A percentile compares a stretch with the other conserved stretches of the same genome.
phyloP scores from a whole-genome alignment of 1,139 yeast species.

The Kurtzmaniella quercitrusa region DNA sequence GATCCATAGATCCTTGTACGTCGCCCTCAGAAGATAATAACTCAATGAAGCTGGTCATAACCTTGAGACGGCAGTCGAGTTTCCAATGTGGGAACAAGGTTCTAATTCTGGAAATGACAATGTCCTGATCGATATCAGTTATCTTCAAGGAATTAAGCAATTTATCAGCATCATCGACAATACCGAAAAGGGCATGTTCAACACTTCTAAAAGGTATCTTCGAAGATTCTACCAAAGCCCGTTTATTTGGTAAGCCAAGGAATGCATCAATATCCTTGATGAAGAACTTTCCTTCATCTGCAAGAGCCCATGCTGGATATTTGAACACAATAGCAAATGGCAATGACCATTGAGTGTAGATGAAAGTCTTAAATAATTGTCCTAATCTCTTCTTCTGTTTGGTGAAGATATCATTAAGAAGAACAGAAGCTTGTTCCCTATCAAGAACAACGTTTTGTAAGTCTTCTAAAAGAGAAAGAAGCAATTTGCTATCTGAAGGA shows the following conservation, averaged over 20 bases:
- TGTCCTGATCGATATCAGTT: slow-evolving; percentile 37
- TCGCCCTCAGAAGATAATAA: slow-evolving; percentile 37
- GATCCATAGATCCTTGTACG: slow-evolving; percentile 41
- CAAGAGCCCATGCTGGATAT: slow-evolving; percentile 28
- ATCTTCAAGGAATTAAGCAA: slow-evolving; percentile 50
- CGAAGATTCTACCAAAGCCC: background rate
- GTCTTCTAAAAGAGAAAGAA: slow-evolving; percentile 39
- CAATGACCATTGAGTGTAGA: slow-evolving; percentile 41
- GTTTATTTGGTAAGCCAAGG: background rate
- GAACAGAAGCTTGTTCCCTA: slow-evolving; percentile 19
- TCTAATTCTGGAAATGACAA: slow-evolving; percentile 53
- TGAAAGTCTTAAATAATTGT: slow-evolving; percentile 31
- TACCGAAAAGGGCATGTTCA: slow-evolving; percentile 50
- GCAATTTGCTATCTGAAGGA: slow-evolving; percentile 55
- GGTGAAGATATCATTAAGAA: slow-evolving; percentile 28
- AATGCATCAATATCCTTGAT: slow-evolving; percentile 1
- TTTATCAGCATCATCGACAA: slow-evolving; percentile 61
- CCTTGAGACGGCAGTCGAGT: slow-evolving; percentile 51
- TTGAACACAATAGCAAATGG: slow-evolving; percentile 32
- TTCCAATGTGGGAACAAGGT: slow-evolving; percentile 51
- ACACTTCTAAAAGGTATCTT: slow-evolving; percentile 32
- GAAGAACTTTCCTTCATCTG: slow-evolving; percentile 14
- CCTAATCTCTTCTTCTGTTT: slow-evolving; percentile 36
- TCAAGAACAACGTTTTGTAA: slow-evolving; percentile 30
- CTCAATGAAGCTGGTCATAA: slow-evolving; percentile 62